Conservation (phyloP, 176 grass and related monocot species). For the Urochloa ruziziensis region DNA sequence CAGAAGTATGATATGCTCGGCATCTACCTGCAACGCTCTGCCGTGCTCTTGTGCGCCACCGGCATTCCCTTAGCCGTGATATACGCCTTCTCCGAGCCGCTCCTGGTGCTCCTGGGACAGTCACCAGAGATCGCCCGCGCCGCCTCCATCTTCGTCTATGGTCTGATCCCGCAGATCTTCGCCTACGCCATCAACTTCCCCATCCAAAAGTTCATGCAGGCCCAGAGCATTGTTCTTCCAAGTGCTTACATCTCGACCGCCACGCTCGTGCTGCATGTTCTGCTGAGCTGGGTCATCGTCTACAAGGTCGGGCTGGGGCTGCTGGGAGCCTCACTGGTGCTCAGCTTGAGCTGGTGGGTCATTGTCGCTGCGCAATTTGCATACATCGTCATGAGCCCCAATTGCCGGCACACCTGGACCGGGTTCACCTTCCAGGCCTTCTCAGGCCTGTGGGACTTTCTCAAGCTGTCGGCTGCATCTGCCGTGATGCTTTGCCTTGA, state of each 20-base stretch:
- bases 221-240: constrained; percentile 87
- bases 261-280: constrained; percentile 46
- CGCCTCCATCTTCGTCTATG: constrained; percentile 65
- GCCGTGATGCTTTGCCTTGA: constrained; percentile 73
- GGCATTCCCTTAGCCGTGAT: not conserved
- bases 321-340: constrained; percentile 65
- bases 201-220: constrained; percentile 91
- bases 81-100: constrained; percentile 20
- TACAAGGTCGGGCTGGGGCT: constrained; percentile 50
- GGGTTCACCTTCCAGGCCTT: constrained; percentile 60
- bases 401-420: constrained; percentile 54
- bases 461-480: constrained; percentile 57
- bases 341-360: constrained; percentile 80
- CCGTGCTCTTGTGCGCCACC: constrained; percentile 47
- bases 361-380: constrained; percentile 60
- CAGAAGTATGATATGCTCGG: constrained; percentile 85
- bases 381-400: constrained; percentile 51
- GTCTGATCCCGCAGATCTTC: constrained; percentile 95
- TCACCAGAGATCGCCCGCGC: constrained; percentile 68
- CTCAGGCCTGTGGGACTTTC: constrained; percentile 33
- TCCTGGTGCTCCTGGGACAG: constrained; percentile 62
- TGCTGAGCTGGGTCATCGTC: constrained; percentile 46
- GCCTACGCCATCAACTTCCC: constrained; percentile 88
- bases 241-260: constrained; percentile 69
- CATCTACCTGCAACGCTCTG: constrained; percentile 75